phyloP scores from a whole-genome alignment of 2,329 filamentous ascomycete species.

The Sarocladium kiliense region DNA sequence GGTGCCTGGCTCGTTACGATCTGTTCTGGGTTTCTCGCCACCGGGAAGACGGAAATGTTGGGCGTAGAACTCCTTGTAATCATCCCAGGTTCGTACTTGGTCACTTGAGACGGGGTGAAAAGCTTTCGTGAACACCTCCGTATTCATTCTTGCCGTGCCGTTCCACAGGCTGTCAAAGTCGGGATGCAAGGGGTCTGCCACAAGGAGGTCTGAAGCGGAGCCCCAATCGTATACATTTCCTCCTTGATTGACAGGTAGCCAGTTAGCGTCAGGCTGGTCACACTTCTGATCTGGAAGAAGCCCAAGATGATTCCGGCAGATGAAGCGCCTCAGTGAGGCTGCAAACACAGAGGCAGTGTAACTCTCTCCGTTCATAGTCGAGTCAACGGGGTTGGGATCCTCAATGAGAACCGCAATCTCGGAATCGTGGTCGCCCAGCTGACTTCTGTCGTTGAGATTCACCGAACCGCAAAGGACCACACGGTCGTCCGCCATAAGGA shows the following conservation, averaged over 20 bases:
- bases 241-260: constrained; percentile 64
- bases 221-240: constrained; percentile 72
- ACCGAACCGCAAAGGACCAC: constrained; percentile 74
- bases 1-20: constrained; percentile 40
- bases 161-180: constrained; percentile 70
- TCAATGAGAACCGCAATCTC: constrained; percentile 89
- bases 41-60: constrained; percentile 58
- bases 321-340: constrained; percentile 71
- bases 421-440: constrained; percentile 78
- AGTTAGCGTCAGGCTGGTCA: constrained; percentile 66
- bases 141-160: constrained; percentile 68
- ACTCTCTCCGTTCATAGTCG: constrained; percentile 66
- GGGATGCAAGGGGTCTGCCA: constrained; percentile 67
- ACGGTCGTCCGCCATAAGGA: constrained; percentile 76
- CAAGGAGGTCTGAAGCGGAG: constrained; percentile 60
- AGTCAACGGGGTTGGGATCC: constrained; percentile 65
- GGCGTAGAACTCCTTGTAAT: constrained; percentile 69
- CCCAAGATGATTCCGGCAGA: constrained; percentile 90
- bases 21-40: constrained; percentile 36
- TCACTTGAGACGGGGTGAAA: constrained; percentile 78
- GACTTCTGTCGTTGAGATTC: constrained; percentile 59
- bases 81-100: constrained; percentile 61
- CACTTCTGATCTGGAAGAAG: constrained; percentile 70
- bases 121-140: constrained; percentile 70
- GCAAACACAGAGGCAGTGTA: constrained; percentile 74